Conservation (phyloP, 164 flowering plant genomes). For the Aristolochia fimbriata region DNA sequence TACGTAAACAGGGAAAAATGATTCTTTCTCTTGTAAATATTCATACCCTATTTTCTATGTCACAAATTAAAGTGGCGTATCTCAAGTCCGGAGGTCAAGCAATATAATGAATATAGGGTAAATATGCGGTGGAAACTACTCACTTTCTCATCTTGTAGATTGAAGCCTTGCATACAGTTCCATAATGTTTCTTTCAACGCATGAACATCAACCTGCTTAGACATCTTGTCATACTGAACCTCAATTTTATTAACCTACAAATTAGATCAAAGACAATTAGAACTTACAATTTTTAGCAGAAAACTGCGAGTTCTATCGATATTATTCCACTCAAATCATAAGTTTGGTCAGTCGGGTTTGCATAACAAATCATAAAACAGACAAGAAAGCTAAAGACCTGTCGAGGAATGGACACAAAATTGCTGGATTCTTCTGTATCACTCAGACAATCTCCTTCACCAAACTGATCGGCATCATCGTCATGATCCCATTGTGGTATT, state of each 20-base stretch:
- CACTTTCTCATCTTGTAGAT: constrained; percentile 26
- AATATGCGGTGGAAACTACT: background rate
- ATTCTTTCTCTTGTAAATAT: too few species aligned
- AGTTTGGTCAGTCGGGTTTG: too few species aligned
- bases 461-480: constrained; percentile 25
- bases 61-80: background rate
- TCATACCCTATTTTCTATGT: too few species aligned
- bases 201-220: constrained; percentile 96
- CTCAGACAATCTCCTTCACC: constrained; percentile 49
- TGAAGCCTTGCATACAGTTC: constrained; percentile 45
- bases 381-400: constrained; percentile 36
- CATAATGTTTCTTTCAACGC: constrained; percentile 78
- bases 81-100: background rate
- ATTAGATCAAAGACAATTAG: too few species aligned
- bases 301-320: too few species aligned
- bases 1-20: too few species aligned
- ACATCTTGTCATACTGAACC: constrained; percentile 76
- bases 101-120: background rate
- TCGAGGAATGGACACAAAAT: constrained; percentile 78
- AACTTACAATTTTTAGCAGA: too few species aligned
- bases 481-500: constrained; percentile 57
- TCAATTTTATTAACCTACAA: constrained; percentile 74
- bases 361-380: too few species aligned
- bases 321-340: too few species aligned
- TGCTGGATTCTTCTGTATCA: constrained; percentile 50